These are phyloP conservation scores for Mycena pura DNA, from an alignment of 768 basidiomycete species.

Conservation along the genomic window DNA sequence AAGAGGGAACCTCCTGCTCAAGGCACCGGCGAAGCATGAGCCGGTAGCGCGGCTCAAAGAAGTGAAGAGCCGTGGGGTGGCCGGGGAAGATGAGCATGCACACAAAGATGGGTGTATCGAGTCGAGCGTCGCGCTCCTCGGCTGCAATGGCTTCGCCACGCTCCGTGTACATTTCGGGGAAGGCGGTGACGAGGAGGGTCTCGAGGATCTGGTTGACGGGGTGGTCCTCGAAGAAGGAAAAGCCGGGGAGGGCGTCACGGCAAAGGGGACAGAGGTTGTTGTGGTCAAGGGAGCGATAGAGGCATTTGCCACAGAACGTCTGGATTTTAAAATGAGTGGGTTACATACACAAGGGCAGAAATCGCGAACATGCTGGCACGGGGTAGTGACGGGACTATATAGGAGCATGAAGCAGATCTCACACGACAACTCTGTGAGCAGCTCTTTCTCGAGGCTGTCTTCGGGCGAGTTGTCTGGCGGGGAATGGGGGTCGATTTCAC, in stretches of 20 bases:
- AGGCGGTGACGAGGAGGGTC: constrained; percentile 74
- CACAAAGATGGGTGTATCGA: constrained; percentile 92
- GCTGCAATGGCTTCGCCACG: constrained; percentile 68
- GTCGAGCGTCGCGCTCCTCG: constrained; percentile 78
- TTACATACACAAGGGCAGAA: constrained; percentile 15
- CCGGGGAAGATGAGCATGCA: constrained; percentile 91
- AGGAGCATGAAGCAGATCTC: constrained; percentile 90
- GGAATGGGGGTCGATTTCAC: constrained; percentile 24
- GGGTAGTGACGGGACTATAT: constrained; percentile 88
- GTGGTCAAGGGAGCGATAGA: constrained; percentile 92
- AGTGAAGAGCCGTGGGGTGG: constrained; percentile 87
- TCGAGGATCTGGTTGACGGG: constrained; percentile 74
- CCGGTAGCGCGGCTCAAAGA: constrained; percentile 95
- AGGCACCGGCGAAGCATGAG: constrained; percentile 97
- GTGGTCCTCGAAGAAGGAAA: constrained; percentile 81
- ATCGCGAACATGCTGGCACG: constrained; percentile 88
- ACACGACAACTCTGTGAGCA: constrained; percentile 78
- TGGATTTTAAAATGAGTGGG: constrained; percentile 40
- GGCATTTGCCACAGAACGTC: constrained; percentile 92
- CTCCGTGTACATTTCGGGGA: constrained; percentile 67
- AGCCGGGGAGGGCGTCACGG: constrained; percentile 76
- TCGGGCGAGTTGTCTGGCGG: background rate
- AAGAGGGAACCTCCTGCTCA: constrained; percentile 73
- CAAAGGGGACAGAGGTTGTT: constrained; percentile 84
- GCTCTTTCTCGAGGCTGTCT: constrained; percentile 63